Conservation (phyloP, 352 stramenopile genomes). For the Globisporangium spinosum region DNA sequence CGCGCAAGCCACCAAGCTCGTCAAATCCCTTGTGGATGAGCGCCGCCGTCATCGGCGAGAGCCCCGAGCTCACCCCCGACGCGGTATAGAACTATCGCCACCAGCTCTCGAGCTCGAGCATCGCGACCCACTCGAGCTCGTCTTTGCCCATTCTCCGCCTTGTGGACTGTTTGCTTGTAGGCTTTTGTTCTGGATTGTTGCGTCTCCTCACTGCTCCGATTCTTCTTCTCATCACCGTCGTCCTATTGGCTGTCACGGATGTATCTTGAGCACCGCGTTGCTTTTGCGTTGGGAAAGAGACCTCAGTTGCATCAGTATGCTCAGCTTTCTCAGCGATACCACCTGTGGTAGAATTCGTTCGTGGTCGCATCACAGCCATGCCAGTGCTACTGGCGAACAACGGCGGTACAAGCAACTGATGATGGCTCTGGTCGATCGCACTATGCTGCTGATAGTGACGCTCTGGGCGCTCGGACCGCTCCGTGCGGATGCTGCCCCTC, state of each 20-base stretch:
- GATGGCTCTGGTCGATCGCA: neutral
- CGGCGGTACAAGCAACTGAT: conserved; percentile 16
- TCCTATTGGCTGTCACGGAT: neutral
- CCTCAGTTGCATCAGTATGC: neutral
- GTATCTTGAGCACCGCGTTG: neutral
- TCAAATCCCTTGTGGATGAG: conserved; percentile 43
- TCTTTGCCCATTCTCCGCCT: conserved; percentile 29
- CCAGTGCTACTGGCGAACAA: conserved; percentile 8
- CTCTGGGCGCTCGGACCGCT: conserved; percentile 30
- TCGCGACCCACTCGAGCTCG: conserved; percentile 49
- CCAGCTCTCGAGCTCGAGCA: conserved; percentile 44
- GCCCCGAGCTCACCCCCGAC: conserved; percentile 15
- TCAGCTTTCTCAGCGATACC: too few relatives aligned
- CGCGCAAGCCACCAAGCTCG: conserved; percentile 28
- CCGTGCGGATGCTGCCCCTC: conserved; percentile 42
- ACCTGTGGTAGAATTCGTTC: too few relatives aligned
- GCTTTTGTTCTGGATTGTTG: neutral
- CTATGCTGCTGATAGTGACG: conserved; percentile 2
- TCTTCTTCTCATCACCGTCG: neutral
- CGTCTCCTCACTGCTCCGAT: conserved; percentile 30
- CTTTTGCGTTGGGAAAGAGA: neutral
- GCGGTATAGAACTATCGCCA: conserved; percentile 52
- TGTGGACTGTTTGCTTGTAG: neutral
- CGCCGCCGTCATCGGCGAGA: conserved; percentile 16
- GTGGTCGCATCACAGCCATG: neutral